Base-by-base conservation (phyloP, 352 stramenopile species). In the Globisporangium viniferum region DNA sequence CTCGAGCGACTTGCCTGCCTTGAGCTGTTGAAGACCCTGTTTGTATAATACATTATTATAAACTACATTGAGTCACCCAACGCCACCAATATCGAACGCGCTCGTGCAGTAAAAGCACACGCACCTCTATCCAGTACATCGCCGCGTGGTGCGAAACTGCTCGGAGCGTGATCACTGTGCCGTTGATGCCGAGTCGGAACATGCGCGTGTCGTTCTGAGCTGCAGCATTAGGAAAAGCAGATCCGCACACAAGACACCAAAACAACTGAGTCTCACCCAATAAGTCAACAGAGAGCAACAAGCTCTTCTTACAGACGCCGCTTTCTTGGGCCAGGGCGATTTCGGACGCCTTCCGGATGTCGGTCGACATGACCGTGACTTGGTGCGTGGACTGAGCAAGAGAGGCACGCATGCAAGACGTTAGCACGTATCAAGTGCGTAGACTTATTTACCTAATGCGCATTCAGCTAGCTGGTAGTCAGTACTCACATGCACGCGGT, bases 311-410 rank as follows among this genome's bases (percentile, higher is more conserved):
- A 69, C 64, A 59, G 6, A 44, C 39, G 31, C 60, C 36, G 41
- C 9, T 57, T 14, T 72, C 67, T 14, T 64, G 31, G 12, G n/a
- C 20, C 15, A 92, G 61, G 15, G 74, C 53, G 60, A 92, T 91
- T 58, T 91, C 77, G 0, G 77, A 81, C 1, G 84, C 82, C 35
- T 73, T 83, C 49, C 82, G 79, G 27, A 92, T 81, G 57, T 92
- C 84, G 0, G 82, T 89, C 18, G 82, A 82, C 82, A 92, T 91
- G 71, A 92, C 73, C 24, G 82, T 69, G 49, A 90, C 79, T 72
- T 92, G 84, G 56, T 92, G 77, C 5, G 84, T 88, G 14, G 83
- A 71, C 82, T 92, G 24, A 53, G 15, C 35, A 12, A 46, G 56
- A 59, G 20, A 57, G 10, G 12, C 53, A 69, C 41, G 8, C 41